Percentiles rank a stretch among this genome's conserved stretches.
Evolutionary conservation across 192 early-diverging fungal species (phyloP).

Genomic region (Coemansia pectinata): DNA sequence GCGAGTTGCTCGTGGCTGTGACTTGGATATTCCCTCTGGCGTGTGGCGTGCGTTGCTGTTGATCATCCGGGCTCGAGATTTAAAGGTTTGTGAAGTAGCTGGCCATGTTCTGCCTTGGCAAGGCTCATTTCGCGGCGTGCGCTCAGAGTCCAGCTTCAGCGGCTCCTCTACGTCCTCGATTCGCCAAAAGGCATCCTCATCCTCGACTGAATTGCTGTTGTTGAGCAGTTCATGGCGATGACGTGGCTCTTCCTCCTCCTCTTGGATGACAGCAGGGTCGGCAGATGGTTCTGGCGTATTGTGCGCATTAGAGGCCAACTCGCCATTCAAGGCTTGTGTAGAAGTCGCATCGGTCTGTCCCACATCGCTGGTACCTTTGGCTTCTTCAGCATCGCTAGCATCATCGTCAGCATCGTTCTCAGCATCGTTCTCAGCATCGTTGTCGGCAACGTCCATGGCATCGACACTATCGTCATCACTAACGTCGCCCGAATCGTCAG

Average conservation of each 20-base stretch:
- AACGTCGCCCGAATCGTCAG: not conserved
- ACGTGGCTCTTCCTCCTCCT: not conserved
- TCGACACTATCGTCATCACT: not conserved
- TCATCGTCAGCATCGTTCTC: not conserved
- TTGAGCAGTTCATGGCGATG: not conserved
- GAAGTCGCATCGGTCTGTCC: not conserved
- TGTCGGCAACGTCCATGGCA: not conserved
- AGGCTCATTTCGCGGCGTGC: not conserved
- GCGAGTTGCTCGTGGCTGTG: slow-evolving; percentile 20
- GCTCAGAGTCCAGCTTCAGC: not conserved
- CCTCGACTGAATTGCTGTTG: not conserved
- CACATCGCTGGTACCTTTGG: not conserved
- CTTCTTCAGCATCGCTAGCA: not conserved
- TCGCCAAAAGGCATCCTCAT: not conserved
- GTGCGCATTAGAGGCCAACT: not conserved
- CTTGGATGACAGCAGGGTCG: not conserved
- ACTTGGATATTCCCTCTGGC: not conserved
- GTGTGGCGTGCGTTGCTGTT: not conserved
- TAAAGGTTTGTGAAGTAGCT: not conserved
- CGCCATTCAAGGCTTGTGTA: not conserved
- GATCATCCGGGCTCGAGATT: not conserved
- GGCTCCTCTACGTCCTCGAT: slow-evolving; percentile 2
- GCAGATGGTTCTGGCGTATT: not conserved
- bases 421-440: not conserved
- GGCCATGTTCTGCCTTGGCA: not conserved